Evolutionary conservation across 2,329 filamentous ascomycete species (phyloP).

Genomic region (Trichoderma koningiopsis): DNA sequence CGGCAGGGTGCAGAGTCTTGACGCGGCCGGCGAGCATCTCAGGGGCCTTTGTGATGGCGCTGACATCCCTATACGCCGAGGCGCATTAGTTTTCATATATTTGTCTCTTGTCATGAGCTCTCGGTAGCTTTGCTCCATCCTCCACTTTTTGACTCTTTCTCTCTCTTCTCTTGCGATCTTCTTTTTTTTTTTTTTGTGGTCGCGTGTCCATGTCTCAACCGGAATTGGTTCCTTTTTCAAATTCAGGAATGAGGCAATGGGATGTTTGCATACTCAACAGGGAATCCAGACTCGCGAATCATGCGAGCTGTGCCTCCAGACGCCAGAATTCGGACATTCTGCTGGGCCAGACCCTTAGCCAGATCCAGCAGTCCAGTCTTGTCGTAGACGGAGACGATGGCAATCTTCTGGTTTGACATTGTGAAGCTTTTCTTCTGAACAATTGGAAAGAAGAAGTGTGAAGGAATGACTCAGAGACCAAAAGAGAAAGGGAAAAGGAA

Average conservation of each 20-base stretch:
- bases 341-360: slow-evolving; percentile 84
- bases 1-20: slow-evolving; percentile 96
- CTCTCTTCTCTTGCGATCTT: neutral
- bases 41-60: slow-evolving; percentile 92
- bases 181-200: neutral
- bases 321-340: slow-evolving; percentile 89
- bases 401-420: slow-evolving; percentile 61
- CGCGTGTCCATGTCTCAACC: slow-evolving; percentile 9
- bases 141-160: neutral
- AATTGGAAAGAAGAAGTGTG: neutral
- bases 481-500: neutral
- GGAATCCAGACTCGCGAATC: slow-evolving; percentile 94
- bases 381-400: slow-evolving; percentile 97
- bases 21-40: slow-evolving; percentile 87
- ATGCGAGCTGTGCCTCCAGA: slow-evolving; percentile 94
- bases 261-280: slow-evolving; percentile 72
- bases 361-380: slow-evolving; percentile 95
- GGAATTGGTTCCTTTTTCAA: neutral
- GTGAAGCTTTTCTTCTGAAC: slow-evolving; percentile 24
- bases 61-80: slow-evolving; percentile 72
- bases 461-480: slow-evolving; percentile 2
- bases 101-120: slow-evolving; percentile 5
- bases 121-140: neutral
- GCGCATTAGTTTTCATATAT: slow-evolving; percentile 22
- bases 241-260: slow-evolving; percentile 5